These are phyloP conservation scores for Pseudogymnoascus verrucosus DNA, from an alignment of 2,329 filamentous ascomycete genomes.

Conservation along the genomic window DNA sequence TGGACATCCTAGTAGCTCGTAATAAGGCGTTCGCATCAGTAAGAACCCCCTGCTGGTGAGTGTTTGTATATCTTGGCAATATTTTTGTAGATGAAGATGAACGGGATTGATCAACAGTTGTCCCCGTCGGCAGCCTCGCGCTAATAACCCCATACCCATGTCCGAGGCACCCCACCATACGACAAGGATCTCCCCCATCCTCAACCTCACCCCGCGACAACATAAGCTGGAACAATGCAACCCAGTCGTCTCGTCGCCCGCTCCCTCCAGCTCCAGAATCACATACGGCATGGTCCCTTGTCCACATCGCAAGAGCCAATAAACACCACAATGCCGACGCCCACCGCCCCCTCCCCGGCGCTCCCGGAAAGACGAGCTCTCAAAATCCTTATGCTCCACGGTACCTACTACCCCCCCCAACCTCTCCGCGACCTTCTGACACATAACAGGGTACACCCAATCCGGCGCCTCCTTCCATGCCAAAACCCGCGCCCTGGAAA, in stretches of 20 bases:
- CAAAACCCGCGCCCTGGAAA: slow-evolving; percentile 82
- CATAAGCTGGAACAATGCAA: background rate
- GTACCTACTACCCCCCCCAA: slow-evolving; percentile 31
- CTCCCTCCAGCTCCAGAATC: slow-evolving; percentile 5
- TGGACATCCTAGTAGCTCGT: background rate
- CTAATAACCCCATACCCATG: background rate
- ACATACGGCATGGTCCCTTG: background rate
- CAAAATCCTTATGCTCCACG: slow-evolving; percentile 73
- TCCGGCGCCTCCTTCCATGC: slow-evolving; percentile 75
- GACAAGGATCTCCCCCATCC: background rate
- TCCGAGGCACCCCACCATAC: background rate
- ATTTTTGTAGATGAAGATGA: background rate
- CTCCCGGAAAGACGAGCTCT: slow-evolving; percentile 24
- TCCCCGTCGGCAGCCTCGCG: background rate
- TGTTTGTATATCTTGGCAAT: background rate
- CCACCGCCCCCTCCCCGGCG: background rate
- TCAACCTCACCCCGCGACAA: background rate
- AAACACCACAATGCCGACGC: slow-evolving; percentile 3
- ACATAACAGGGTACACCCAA: slow-evolving; percentile 69
- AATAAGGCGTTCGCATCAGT: background rate
- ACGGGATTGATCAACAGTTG: background rate
- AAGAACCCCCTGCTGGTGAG: background rate
- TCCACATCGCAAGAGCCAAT: background rate
- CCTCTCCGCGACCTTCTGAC: background rate
- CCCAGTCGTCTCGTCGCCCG: background rate